These are phyloP conservation scores for Coemansia sp. DNA, from an alignment of 192 early-diverging fungal species.

Conservation along the genomic window DNA sequence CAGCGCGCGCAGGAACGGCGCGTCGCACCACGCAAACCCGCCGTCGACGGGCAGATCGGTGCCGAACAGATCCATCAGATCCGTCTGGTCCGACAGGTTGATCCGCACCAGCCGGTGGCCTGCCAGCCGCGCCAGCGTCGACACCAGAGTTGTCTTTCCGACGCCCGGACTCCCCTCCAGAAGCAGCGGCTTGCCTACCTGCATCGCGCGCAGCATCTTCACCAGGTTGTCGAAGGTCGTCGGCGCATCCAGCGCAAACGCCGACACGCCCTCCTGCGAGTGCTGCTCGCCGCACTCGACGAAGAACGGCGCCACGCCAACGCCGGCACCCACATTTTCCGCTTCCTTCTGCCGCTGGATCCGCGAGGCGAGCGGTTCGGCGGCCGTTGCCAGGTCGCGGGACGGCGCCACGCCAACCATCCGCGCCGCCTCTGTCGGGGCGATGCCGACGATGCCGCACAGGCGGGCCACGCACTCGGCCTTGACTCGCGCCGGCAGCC, in stretches of 20 bases:
- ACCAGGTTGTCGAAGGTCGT: conserved; percentile 87
- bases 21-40: conserved; percentile 95
- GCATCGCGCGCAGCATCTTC: conserved; percentile 86
- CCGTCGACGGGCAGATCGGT: conserved; percentile 92
- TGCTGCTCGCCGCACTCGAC: conserved; percentile 50
- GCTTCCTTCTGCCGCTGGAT: neutral
- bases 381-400: neutral
- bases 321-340: conserved; percentile 14
- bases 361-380: conserved; percentile 1
- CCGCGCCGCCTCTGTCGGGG: neutral
- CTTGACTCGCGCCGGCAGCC: conserved; percentile 27
- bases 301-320: conserved; percentile 83
- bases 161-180: conserved; percentile 98
- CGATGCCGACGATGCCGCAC: conserved; percentile 43
- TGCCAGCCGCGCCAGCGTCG: conserved; percentile 76
- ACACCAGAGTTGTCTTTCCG: conserved; percentile 91
- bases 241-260: conserved; percentile 86
- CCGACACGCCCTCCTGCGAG: conserved; percentile 5
- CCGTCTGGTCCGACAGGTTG: conserved; percentile 98
- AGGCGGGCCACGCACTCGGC: conserved; percentile 50
- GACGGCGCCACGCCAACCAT: conserved; percentile 40
- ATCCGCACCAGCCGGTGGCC: conserved; percentile 88
- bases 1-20: conserved; percentile 96
- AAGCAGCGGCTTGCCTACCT: conserved; percentile 87
- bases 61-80: conserved; percentile 98